Evolutionary conservation across 2,329 filamentous ascomycete species (phyloP).

Genomic region (Penicillium sp.): DNA sequence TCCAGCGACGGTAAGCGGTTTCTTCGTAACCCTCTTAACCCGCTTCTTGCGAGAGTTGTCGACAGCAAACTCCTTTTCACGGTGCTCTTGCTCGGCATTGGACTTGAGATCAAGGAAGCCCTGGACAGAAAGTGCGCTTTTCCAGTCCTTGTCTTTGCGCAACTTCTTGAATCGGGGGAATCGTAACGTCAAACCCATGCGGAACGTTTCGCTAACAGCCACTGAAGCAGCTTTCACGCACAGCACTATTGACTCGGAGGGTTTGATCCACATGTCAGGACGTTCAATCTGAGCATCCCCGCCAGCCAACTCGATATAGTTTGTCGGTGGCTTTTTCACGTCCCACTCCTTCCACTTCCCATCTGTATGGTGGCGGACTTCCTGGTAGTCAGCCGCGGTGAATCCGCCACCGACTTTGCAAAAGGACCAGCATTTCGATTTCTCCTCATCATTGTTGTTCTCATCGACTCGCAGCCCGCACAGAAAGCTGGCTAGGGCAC

Average conservation of each 20-base stretch:
- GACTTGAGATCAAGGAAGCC: slow-evolving; percentile 74
- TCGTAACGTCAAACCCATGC: slow-evolving; percentile 73
- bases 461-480: slow-evolving; percentile 80
- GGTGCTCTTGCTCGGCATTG: slow-evolving; percentile 68
- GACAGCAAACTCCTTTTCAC: slow-evolving; percentile 75
- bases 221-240: slow-evolving; percentile 86
- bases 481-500: slow-evolving; percentile 80
- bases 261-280: slow-evolving; percentile 92
- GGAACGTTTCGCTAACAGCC: slow-evolving; percentile 73
- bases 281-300: slow-evolving; percentile 73
- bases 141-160: slow-evolving; percentile 81
- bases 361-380: slow-evolving; percentile 79
- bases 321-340: slow-evolving; percentile 68
- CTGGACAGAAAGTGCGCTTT: slow-evolving; percentile 72
- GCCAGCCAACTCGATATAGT: slow-evolving; percentile 80
- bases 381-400: slow-evolving; percentile 77
- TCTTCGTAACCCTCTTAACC: slow-evolving; percentile 60
- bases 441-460: slow-evolving; percentile 56
- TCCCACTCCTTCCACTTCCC: slow-evolving; percentile 93
- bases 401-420: slow-evolving; percentile 98
- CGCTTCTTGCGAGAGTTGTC: slow-evolving; percentile 66
- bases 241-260: slow-evolving; percentile 82
- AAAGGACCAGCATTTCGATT: slow-evolving; percentile 86
- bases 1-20: slow-evolving; percentile 73
- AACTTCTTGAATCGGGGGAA: slow-evolving; percentile 88